These are phyloP conservation scores for Torulaspora indica DNA, from an alignment of 805 yeast species.

Conservation along the genomic window DNA sequence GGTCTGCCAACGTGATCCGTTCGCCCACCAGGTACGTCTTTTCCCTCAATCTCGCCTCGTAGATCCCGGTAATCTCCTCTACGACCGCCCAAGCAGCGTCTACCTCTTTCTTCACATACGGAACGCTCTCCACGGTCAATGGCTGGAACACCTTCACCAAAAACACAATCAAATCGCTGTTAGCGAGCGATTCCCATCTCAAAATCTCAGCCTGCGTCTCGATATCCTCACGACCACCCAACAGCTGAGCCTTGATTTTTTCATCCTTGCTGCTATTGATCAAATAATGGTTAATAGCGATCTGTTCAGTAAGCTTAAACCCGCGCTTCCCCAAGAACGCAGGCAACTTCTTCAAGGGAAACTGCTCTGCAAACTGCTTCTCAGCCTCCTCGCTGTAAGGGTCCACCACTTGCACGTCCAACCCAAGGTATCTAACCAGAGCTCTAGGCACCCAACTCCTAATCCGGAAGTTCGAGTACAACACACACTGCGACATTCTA, in stretches of 20 bases:
- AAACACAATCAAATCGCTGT: slow-evolving; percentile 56
- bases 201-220: slow-evolving; percentile 49
- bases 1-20: slow-evolving; percentile 43
- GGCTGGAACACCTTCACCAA: slow-evolving; percentile 51
- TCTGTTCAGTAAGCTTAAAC: slow-evolving; percentile 61
- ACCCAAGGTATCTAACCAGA: slow-evolving; percentile 52
- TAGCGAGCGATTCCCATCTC: slow-evolving; percentile 73
- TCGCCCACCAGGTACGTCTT: slow-evolving; percentile 76
- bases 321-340: slow-evolving; percentile 69
- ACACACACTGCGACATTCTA: slow-evolving; percentile 64
- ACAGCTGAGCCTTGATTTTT: slow-evolving; percentile 41
- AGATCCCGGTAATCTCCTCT: slow-evolving; percentile 40
- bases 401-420: slow-evolving; percentile 51
- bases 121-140: slow-evolving; percentile 64
- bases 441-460: slow-evolving; percentile 44
- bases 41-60: slow-evolving; percentile 56
- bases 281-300: slow-evolving; percentile 57
- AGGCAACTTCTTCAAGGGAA: slow-evolving; percentile 66
- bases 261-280: slow-evolving; percentile 36
- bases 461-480: slow-evolving; percentile 45
- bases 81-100: slow-evolving; percentile 43
- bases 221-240: slow-evolving; percentile 44
- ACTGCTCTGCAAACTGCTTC: slow-evolving; percentile 44
- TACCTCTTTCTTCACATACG: slow-evolving; percentile 73
- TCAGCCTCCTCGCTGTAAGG: slow-evolving; percentile 26